Conservation (phyloP, 192 early-diverging fungal genomes). For the Coemansia sp. region DNA sequence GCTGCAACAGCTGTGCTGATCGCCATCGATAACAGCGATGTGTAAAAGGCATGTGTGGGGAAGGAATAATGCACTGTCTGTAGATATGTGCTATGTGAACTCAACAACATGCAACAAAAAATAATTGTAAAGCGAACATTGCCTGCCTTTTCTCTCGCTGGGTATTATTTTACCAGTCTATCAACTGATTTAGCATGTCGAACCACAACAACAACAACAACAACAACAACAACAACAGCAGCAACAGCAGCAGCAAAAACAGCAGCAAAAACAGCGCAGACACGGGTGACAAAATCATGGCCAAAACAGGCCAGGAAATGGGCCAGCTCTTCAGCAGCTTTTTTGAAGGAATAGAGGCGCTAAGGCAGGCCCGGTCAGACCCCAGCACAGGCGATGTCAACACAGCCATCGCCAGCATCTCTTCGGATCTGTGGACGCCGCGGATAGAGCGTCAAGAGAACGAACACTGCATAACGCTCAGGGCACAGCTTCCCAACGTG, state of each 20-base stretch:
- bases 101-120: too few relatives aligned
- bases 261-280: background rate
- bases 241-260: too few relatives aligned
- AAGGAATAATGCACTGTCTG: too few relatives aligned
- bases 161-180: too few relatives aligned
- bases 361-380: slow-evolving; percentile 24
- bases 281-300: slow-evolving; percentile 13
- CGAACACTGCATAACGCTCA: slow-evolving; percentile 17
- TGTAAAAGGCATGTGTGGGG: too few relatives aligned
- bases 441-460: slow-evolving; percentile 32
- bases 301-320: slow-evolving; percentile 45
- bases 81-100: too few relatives aligned
- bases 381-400: slow-evolving; percentile 25
- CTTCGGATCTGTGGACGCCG: slow-evolving; percentile 46
- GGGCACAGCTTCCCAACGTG: slow-evolving; percentile 37
- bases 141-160: too few relatives aligned
- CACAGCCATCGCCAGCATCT: slow-evolving; percentile 36
- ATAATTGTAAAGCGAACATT: too few relatives aligned
- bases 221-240: background rate
- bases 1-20: background rate
- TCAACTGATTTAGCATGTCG: too few relatives aligned
- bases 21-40: too few relatives aligned
- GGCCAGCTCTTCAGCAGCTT: slow-evolving; percentile 46
- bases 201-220: too few relatives aligned
- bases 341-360: slow-evolving; percentile 48